These are phyloP conservation scores for Hortiboletus campestris DNA, from an alignment of 768 basidiomycete genomes.

Conservation along the genomic window DNA sequence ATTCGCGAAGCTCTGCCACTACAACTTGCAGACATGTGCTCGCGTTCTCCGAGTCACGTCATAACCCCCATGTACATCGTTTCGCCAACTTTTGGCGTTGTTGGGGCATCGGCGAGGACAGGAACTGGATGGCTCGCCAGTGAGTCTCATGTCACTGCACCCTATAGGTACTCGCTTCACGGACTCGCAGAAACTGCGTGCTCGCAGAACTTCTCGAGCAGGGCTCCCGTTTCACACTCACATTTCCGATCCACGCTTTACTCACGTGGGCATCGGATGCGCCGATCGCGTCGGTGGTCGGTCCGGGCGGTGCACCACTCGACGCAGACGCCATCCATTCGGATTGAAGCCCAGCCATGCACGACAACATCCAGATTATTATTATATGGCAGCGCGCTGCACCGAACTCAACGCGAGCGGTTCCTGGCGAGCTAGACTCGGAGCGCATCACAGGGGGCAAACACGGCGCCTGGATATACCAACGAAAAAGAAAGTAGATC, in stretches of 20 bases:
- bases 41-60: constrained; percentile 76
- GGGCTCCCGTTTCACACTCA: constrained; percentile 61
- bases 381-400: constrained; percentile 86
- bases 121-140: constrained; percentile 96
- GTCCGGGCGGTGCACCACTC: constrained; percentile 24
- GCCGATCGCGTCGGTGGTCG: too few species aligned
- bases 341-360: constrained; percentile 80
- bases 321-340: constrained; percentile 61
- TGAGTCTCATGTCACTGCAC: constrained; percentile 36
- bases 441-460: constrained; percentile 34
- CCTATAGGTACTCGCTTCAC: neutral
- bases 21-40: constrained; percentile 83
- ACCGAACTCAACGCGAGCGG: constrained; percentile 66
- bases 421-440: constrained; percentile 66
- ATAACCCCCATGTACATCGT: constrained; percentile 79
- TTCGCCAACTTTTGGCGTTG: constrained; percentile 84
- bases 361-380: constrained; percentile 85
- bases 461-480: constrained; percentile 64
- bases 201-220: constrained; percentile 90
- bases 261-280: constrained; percentile 27
- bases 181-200: constrained; percentile 65
- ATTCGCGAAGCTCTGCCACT: constrained; percentile 85
- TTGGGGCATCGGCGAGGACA: constrained; percentile 97
- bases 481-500: constrained; percentile 95
- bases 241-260: constrained; percentile 59